Percentiles rank a stretch among this genome's conserved stretches.
phyloP scores from a whole-genome alignment of 805 yeast species.

The Hanseniaspora lindneri region DNA sequence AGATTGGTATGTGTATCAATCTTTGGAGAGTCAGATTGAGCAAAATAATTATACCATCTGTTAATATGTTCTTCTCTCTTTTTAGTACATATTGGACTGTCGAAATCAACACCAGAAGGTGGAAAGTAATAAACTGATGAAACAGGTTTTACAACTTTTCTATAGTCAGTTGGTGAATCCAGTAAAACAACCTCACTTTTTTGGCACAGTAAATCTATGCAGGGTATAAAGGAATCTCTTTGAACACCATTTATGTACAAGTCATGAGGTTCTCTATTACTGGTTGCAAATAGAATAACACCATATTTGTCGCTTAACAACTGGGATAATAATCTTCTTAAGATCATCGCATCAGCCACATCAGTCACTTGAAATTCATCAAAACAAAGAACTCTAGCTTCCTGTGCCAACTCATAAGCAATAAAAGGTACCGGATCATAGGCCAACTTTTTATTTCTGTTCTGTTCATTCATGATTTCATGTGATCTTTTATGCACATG shows the following conservation, averaged over 20 bases:
- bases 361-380: conserved; percentile 98
- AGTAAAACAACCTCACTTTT: conserved; percentile 66
- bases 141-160: conserved; percentile 74
- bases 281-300: conserved; percentile 79
- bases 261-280: conserved; percentile 90
- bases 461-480: conserved; percentile 52
- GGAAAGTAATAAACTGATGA: conserved; percentile 72
- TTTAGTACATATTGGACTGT: conserved; percentile 38
- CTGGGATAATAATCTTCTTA: conserved; percentile 59
- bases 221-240: conserved; percentile 81
- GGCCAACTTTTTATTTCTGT: conserved; percentile 33
- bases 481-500: conserved; percentile 78
- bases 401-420: conserved; percentile 71
- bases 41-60: conserved; percentile 69
- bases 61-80: conserved; percentile 52
- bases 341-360: conserved; percentile 95
- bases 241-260: conserved; percentile 89
- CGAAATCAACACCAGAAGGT: conserved; percentile 45
- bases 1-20: conserved; percentile 23
- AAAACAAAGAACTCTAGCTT: conserved; percentile 72
- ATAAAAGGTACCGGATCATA: conserved; percentile 72
- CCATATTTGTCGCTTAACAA: conserved; percentile 69
- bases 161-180: conserved; percentile 86
- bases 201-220: conserved; percentile 65
- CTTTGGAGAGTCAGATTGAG: conserved; percentile 41